These are phyloP conservation scores for Stephania yunnanensis DNA, from an alignment of 164 flowering plant genomes.

Conservation along the genomic window DNA sequence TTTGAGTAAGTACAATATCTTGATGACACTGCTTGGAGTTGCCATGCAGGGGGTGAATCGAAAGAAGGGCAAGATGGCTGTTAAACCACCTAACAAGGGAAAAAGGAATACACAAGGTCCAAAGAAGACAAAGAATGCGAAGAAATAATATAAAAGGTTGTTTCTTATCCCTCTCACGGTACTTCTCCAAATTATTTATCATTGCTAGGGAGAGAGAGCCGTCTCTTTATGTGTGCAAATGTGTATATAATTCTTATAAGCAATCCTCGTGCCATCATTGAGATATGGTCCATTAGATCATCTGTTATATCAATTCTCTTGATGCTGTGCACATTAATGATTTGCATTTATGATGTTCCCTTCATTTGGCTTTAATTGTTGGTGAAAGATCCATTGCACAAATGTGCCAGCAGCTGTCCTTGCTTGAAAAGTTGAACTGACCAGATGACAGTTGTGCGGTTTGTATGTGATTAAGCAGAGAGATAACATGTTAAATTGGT, in stretches of 20 bases:
- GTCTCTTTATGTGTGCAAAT: background rate
- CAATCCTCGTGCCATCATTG: background rate
- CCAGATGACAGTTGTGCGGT: background rate
- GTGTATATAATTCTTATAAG: background rate
- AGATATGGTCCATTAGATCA: background rate
- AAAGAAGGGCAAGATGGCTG: slow-evolving; percentile 50
- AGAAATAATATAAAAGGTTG: slow-evolving; percentile 31
- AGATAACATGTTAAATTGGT: background rate
- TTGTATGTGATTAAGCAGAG: background rate
- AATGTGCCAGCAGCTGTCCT: background rate
- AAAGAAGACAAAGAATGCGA: slow-evolving; percentile 49
- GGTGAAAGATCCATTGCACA: background rate
- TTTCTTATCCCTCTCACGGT: background rate
- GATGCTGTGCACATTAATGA: background rate
- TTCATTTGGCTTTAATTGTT: background rate
- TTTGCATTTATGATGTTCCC: background rate
- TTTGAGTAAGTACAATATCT: background rate
- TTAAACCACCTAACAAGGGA: slow-evolving; percentile 52
- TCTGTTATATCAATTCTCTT: background rate
- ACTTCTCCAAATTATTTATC: background rate
- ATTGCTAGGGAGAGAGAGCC: background rate
- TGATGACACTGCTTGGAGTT: slow-evolving; percentile 7
- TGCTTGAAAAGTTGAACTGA: background rate
- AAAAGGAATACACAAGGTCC: slow-evolving; percentile 54
- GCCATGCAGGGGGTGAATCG: slow-evolving; percentile 41